Conservation (phyloP, 495 filamentous ascomycete genomes). For the Xylaria scruposa region DNA sequence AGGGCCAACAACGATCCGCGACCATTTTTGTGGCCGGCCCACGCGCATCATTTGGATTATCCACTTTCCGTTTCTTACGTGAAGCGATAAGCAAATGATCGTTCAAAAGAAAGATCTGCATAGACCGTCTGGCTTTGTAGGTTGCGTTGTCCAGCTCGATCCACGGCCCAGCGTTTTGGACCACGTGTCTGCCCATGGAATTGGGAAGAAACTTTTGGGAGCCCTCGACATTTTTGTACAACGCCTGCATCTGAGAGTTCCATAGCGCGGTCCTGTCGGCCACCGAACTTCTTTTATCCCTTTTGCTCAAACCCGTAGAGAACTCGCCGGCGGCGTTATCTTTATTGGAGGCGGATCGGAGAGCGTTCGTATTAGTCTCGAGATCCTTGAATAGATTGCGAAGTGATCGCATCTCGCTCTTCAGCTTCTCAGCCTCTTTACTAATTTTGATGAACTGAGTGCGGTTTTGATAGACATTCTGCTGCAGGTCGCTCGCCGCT, state of each 20-base stretch:
- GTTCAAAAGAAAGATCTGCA: conserved; percentile 91
- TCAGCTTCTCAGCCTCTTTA: conserved; percentile 97
- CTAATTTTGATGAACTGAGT: conserved; percentile 99
- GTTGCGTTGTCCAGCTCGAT: conserved; percentile 96
- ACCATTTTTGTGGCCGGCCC: conserved; percentile 79
- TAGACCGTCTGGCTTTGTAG: conserved; percentile 84
- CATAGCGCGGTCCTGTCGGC: conserved; percentile 96
- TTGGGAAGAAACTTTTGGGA: conserved; percentile 96
- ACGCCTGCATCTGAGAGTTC: conserved; percentile 82
- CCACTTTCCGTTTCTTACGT: conserved; percentile 85
- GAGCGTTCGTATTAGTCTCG: conserved; percentile 70
- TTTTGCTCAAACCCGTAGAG: conserved; percentile 61
- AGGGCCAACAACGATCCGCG: conserved; percentile 92
- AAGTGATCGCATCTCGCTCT: conserved; percentile 92
- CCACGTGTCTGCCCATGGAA: conserved; percentile 86
- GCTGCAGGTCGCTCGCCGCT: conserved; percentile 87
- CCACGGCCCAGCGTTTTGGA: conserved; percentile 89
- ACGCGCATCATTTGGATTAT: conserved; percentile 66
- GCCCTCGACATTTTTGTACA: conserved; percentile 96
- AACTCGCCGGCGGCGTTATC: conserved; percentile 46
- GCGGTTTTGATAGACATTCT: conserved; percentile 96
- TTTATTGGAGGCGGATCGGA: conserved; percentile 70
- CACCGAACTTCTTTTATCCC: conserved; percentile 78
- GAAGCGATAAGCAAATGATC: conserved; percentile 92
- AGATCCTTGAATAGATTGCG: conserved; percentile 89